These are phyloP conservation scores for Canavalia gladiata DNA, from an alignment of 306 rosid genomes.

Conservation along the genomic window DNA sequence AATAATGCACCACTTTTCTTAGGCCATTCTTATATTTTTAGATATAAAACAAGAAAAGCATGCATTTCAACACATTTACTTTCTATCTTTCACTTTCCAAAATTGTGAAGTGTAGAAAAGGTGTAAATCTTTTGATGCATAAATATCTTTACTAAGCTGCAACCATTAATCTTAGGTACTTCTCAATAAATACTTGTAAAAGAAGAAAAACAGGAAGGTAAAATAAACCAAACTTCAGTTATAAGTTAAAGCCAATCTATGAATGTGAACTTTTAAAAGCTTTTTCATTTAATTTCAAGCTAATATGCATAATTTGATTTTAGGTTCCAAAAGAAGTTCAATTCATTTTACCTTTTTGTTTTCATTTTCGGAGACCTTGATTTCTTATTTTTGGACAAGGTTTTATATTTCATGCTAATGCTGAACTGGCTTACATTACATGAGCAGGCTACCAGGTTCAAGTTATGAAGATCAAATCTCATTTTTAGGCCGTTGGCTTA, in stretches of 20 bases:
- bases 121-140: background rate
- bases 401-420: background rate
- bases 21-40: background rate
- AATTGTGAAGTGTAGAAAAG: background rate
- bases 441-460: constrained; percentile 69
- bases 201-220: no score
- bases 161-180: no score
- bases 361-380: no score
- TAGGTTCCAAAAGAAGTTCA: no score
- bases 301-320: no score
- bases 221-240: no score
- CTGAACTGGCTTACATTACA: background rate
- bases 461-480: constrained; percentile 61
- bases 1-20: background rate
- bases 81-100: background rate
- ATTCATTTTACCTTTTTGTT: no score
- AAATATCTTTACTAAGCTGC: no score
- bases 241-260: no score
- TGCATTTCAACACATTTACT: background rate
- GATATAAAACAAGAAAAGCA: background rate
- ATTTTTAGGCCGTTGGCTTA: constrained; percentile 68
- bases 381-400: background rate
- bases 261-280: no score
- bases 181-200: no score
- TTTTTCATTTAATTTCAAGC: no score